Evolutionary conservation across 345 rosid genomes (phyloP), one percentile per base, ranked within the genome.

Genomic region (Arabis alpina): DNA sequence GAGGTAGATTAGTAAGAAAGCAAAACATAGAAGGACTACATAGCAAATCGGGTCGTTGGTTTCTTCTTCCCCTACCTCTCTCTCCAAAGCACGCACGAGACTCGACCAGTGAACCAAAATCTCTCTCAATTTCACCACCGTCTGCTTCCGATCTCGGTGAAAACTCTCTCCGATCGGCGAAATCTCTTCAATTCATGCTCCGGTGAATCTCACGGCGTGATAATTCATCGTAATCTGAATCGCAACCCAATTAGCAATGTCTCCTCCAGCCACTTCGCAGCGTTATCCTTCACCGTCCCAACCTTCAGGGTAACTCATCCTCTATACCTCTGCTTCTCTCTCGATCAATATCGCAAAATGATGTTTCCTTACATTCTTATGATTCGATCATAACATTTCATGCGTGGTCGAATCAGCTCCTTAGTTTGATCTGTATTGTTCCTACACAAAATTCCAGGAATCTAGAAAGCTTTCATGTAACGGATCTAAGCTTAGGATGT

Each of bases 211-310:
- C 64, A 51, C 54, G 49, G 34, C 48, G 45, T 54, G 13, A 23
- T 3, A 54, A 27, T 5, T 15, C 45, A 58, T 47, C 58, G 40
- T 27, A 19, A 42, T n/a, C 63, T 66, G 13, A 49, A 53, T 0
- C 62, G 8, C 2, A 25, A 54, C 24, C 45, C 34, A 37, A 67
- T 78, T 73, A 37, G 56, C 75, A 71, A 94, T 94, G 99, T 84
- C 95, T 79, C 97, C 99, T 78, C 95, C 95, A 54, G 79, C 89
- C 54, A 82, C 75, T 56, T 80, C 96, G n/a, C 85, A 85, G 71
- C 90, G 93, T 66, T 86, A 87, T 70, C 77, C 89, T 13, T 94
- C 99, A 24, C 96, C 96, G 57, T 91, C 99, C 37, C 97, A 94
- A 57, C 99, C 99, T 63, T 94, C 99, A 54, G 97, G 97, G 99